These are phyloP conservation scores for Arthrobotrys entomopaga DNA, from an alignment of 2,329 filamentous ascomycete genomes.

Conservation along the genomic window DNA sequence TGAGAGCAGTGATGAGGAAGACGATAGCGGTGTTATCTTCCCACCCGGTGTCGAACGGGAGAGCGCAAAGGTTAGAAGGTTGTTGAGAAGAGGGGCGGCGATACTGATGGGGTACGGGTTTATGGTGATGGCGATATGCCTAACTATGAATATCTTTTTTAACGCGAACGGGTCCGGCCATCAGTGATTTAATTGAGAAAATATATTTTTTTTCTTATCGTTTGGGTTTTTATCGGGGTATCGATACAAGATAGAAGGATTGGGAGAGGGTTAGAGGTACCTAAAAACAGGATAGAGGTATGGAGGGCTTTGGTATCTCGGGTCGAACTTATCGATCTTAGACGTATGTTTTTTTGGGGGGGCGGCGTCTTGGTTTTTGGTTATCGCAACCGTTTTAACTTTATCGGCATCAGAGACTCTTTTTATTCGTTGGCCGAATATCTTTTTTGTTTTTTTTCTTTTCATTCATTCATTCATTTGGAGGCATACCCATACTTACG, in stretches of 20 bases:
- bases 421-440: conserved; percentile 4
- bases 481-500: background rate
- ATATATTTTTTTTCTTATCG: too few species aligned
- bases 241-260: background rate
- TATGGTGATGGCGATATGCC: conserved; percentile 87
- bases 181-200: too few species aligned
- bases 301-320: background rate
- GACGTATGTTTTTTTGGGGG: background rate
- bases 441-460: conserved; percentile 2
- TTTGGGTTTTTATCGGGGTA: too few species aligned
- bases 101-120: conserved; percentile 83
- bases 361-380: conserved; percentile 5
- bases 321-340: background rate
- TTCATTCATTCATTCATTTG: conserved; percentile 3
- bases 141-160: conserved; percentile 88
- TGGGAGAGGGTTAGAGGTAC: background rate
- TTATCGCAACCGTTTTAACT: background rate
- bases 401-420: background rate
- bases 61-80: conserved; percentile 71
- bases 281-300: background rate
- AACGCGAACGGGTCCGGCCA: conserved; percentile 7
- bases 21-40: conserved; percentile 63
- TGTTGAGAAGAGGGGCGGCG: conserved; percentile 77
- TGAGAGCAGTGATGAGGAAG: conserved; percentile 67
- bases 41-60: conserved; percentile 68